Evolutionary conservation across 257 asterid genomes (phyloP), one percentile per base, ranked within the genome.

Genomic region (Linderniella brevidens): DNA sequence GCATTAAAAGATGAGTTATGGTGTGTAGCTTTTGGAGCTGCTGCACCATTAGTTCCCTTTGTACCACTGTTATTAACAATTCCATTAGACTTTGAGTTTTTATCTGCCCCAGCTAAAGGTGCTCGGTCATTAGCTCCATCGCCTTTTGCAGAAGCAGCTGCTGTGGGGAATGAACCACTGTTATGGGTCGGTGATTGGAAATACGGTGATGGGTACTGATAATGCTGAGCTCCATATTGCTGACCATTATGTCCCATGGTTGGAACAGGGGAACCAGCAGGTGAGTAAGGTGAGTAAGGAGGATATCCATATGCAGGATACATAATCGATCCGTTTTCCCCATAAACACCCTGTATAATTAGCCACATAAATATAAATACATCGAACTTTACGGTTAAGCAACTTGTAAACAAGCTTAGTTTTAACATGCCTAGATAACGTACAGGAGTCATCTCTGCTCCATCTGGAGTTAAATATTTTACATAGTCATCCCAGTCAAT

Each of bases 191-290:
- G 9, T 16, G 92, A 66, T 64, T 65, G 93, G 64, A 71, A 74
- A 63, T 74, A 71, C 10, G 87, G 75, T 36, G 69, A 48, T 11
- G 90, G 84, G 56, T 77, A 80, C 46, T 77, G 93, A 50, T 80
- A 80, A 13, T 76, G 86, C 46, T 77, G 93, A 14, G 84, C 67
- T 41, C 88, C 85, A 62, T 80, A 80, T 4, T 72, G 50, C 64
- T 74, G 84, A 17, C 79, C 81, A 61, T 80, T 84, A 45, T 71
- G 88, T 41, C 79, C 84, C 50, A 74, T 11, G 3, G 82, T 77
- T 11, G 80, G 79, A 54, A 70, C 77, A 8, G 84, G 83, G 11
- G 88, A 68, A 32, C 69, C 64, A 55, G 86, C 86, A 8, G 86
- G 79, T 0, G 85, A 77, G 58, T 77, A 80, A 11, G 86, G 82